Percentiles rank a stretch among this genome's conserved stretches.
Conservation (phyloP, 768 basidiomycete species). For the Leccinellum rugosiceps region DNA sequence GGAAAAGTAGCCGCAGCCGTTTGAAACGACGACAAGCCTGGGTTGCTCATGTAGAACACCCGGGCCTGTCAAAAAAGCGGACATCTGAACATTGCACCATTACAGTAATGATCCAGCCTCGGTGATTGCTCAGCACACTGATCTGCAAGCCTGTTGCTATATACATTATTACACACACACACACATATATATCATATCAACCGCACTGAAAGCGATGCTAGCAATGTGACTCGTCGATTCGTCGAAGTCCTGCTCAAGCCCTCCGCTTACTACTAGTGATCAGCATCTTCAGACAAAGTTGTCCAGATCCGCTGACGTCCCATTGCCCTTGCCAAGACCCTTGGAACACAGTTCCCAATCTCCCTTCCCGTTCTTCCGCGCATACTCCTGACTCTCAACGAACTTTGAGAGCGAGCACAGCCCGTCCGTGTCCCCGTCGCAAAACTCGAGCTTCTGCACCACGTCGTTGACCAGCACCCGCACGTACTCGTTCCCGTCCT, state of each 20-base stretch:
- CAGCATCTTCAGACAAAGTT: no score
- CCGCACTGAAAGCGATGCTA: no score
- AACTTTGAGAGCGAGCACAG: neutral
- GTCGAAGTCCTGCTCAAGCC: neutral
- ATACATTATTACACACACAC: no score
- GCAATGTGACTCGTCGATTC: no score
- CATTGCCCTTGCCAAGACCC: neutral
- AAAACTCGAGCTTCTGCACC: neutral
- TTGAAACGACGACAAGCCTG: constrained; percentile 32
- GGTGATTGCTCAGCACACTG: neutral
- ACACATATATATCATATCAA: no score
- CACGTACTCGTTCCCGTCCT: neutral
- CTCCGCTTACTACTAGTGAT: neutral
- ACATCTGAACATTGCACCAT: no score
- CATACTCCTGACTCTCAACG: neutral
- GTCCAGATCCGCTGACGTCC: neutral
- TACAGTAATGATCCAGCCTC: no score
- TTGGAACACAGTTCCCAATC: neutral
- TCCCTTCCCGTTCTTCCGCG: neutral
- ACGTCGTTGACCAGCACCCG: neutral
- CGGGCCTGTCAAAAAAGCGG: no score
- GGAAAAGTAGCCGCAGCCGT: constrained; percentile 20
- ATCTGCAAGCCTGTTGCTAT: no score
- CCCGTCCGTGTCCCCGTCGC: neutral
- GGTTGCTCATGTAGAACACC: constrained; percentile 16